A percentile compares a stretch with the other conserved stretches of the same genome.
phyloP scores from a whole-genome alignment of 805 yeast species.

The Ogataea sp. region DNA sequence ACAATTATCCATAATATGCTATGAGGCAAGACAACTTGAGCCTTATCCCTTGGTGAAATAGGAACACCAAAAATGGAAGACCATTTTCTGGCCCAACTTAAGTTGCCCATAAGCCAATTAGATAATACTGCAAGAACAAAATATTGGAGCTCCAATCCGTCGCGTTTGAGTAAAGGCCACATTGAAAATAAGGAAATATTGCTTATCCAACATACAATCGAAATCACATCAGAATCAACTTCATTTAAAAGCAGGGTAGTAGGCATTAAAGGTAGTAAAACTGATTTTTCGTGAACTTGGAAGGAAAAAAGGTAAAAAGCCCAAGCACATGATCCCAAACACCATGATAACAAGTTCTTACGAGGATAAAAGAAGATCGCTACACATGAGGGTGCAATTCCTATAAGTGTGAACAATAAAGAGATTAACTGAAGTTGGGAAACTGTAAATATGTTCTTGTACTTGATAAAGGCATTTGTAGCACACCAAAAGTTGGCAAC shows the following conservation, averaged over 20 bases:
- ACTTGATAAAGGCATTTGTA: slow-evolving; percentile 70
- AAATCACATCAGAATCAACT: slow-evolving; percentile 50
- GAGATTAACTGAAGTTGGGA: slow-evolving; percentile 54
- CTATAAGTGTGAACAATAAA: slow-evolving; percentile 40
- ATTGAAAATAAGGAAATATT: slow-evolving; percentile 79
- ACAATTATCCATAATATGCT: slow-evolving; percentile 40
- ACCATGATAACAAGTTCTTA: slow-evolving; percentile 53
- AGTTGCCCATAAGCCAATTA: slow-evolving; percentile 73
- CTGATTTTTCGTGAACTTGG: slow-evolving; percentile 94
- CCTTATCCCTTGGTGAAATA: slow-evolving; percentile 16
- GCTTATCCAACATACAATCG: slow-evolving; percentile 79
- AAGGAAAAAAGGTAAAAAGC: slow-evolving; percentile 85
- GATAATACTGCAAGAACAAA: slow-evolving; percentile 49
- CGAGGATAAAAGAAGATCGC: slow-evolving; percentile 42
- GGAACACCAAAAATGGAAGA: slow-evolving; percentile 13
- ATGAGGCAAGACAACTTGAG: slow-evolving; percentile 37
- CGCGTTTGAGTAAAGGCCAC: slow-evolving; percentile 79
- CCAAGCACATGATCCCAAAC: slow-evolving; percentile 76
- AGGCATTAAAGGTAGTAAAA: slow-evolving; percentile 82
- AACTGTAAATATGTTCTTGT: slow-evolving; percentile 44
- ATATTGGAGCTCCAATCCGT: slow-evolving; percentile 69
- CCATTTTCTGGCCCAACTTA: slow-evolving; percentile 42
- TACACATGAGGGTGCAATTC: slow-evolving; percentile 49
- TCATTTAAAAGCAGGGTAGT: slow-evolving; percentile 56
- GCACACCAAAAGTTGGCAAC: slow-evolving; percentile 98